Conservation (phyloP, 1,284 basidiomycete genomes). For the Phellinidium pouzarii region DNA sequence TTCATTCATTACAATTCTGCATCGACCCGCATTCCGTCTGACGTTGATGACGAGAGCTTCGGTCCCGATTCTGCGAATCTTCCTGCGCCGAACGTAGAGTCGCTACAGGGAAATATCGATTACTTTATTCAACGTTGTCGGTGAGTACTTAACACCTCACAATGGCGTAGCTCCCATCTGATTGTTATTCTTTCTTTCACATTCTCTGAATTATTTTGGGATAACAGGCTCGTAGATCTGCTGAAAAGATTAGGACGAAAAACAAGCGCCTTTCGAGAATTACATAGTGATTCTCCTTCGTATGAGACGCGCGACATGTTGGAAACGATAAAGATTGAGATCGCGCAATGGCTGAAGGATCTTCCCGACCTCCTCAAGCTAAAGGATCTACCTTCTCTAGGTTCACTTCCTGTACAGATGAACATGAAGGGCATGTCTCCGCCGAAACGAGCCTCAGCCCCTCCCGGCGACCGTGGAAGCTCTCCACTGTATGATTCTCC, state of each 20-base stretch:
- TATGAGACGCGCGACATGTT: constrained; percentile 41
- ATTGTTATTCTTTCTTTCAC: not conserved
- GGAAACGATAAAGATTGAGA: constrained; percentile 44
- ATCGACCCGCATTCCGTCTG: constrained; percentile 41
- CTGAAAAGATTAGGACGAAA: constrained; percentile 45
- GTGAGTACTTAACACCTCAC: constrained; percentile 23
- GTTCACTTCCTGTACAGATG: constrained; percentile 27
- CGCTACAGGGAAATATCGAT: constrained; percentile 26
- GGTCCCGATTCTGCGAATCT: constrained; percentile 37
- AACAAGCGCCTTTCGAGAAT: constrained; percentile 30
- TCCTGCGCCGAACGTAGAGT: constrained; percentile 31
- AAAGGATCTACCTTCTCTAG: constrained; percentile 27
- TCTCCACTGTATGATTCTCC: constrained; percentile 18
- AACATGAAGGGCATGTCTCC: constrained; percentile 25
- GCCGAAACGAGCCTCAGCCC: constrained; percentile 17
- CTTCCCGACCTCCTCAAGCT: constrained; percentile 34
- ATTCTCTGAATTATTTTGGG: constrained; percentile 1
- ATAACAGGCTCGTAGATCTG: constrained; percentile 37
- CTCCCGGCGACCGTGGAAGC: constrained; percentile 16
- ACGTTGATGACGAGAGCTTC: constrained; percentile 45
- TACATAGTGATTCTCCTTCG: constrained; percentile 27
- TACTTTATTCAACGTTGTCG: constrained; percentile 25
- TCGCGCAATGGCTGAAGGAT: constrained; percentile 45
- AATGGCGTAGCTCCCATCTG: not conserved
- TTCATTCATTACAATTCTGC: constrained; percentile 45